Percentiles rank a stretch among this genome's conserved stretches.
phyloP scores from a whole-genome alignment of 2,329 filamentous ascomycete species.

The Blumeria hordei region DNA sequence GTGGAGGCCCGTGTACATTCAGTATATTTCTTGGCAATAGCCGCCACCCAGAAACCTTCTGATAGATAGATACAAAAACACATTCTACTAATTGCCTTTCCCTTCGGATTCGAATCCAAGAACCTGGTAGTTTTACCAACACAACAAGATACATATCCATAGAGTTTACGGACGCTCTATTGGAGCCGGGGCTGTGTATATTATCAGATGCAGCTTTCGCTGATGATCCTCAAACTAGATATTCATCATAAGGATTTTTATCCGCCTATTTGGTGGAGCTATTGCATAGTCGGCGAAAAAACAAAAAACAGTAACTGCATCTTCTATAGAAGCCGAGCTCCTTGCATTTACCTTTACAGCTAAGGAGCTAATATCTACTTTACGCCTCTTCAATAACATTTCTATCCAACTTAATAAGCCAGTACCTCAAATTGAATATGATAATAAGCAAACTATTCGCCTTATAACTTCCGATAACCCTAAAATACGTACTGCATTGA shows the following conservation, averaged over 20 bases:
- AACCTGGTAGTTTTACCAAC: too few species aligned
- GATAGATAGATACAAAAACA: too few species aligned
- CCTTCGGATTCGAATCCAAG: too few species aligned
- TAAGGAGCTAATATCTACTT: neutral
- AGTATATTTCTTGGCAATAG: too few species aligned
- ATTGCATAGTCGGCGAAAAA: neutral
- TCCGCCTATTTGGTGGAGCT: neutral
- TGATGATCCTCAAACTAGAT: constrained; percentile 1
- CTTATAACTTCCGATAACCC: neutral
- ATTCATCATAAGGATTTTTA: neutral
- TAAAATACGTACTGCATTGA: neutral
- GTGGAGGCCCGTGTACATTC: too few species aligned
- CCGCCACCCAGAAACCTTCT: too few species aligned
- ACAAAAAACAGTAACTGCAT: neutral
- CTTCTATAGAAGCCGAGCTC: neutral
- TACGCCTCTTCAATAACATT: neutral
- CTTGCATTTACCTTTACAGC: neutral
- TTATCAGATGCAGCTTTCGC: neutral
- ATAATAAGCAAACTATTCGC: constrained; percentile 1
- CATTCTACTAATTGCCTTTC: too few species aligned
- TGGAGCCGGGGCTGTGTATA: neutral
- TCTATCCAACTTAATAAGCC: neutral
- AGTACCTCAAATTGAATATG: neutral
- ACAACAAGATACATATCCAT: neutral
- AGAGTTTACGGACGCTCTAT: neutral